These are phyloP conservation scores for slime mould (Dictyostelium discoideum) DNA, from an alignment of 78 protist species.

Conservation along the genomic window dicty_2.7 NC_007091.3:2544501-2545000, in stretches of 20 bases:
- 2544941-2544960: slow-evolving; percentile 45
- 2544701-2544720: slow-evolving; percentile 14
- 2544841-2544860: not conserved
- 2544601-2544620: slow-evolving; percentile 24
- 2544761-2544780: not conserved
- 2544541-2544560: slow-evolving; percentile 32
- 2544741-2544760: slow-evolving; percentile 13
- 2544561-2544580: slow-evolving; percentile 34
- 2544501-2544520: slow-evolving; percentile 30
- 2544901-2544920: not conserved
- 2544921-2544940: not conserved
- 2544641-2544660: not conserved
- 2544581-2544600: slow-evolving; percentile 57
- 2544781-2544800: slow-evolving; percentile 33
- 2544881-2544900: not conserved
- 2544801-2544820: not conserved
- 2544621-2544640: slow-evolving; percentile 32
- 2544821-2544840: not conserved
- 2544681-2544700: not conserved
- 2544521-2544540: slow-evolving; percentile 48
- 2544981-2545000: slow-evolving; percentile 18
- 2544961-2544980: slow-evolving; percentile 44
- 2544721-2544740: slow-evolving; percentile 13
- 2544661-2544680: slow-evolving; percentile 4
- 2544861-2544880: slow-evolving; percentile 59